phyloP scores from a whole-genome alignment of 805 yeast species.

The Tetrapisispora taiwanensis region DNA sequence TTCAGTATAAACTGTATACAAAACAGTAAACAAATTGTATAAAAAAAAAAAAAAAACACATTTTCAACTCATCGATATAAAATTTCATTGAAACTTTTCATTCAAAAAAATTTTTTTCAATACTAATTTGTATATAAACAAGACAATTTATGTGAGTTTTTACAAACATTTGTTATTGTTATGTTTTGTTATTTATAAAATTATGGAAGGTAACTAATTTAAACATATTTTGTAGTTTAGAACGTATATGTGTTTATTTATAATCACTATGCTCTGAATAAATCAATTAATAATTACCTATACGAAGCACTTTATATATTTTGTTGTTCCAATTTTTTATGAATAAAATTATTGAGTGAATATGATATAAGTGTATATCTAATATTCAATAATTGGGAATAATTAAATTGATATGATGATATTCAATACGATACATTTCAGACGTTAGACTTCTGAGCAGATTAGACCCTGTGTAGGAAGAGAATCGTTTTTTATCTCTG shows the following conservation, averaged over 20 bases:
- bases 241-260: too few species aligned
- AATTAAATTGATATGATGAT: constrained; percentile 2
- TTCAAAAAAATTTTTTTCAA: background rate
- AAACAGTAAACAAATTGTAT: too few species aligned
- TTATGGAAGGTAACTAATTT: too few species aligned
- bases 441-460: constrained; percentile 7
- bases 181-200: too few species aligned
- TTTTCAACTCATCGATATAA: too few species aligned
- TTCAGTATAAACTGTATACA: too few species aligned
- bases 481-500: constrained; percentile 1
- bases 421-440: constrained; percentile 8
- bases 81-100: background rate
- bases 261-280: too few species aligned
- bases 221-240: too few species aligned
- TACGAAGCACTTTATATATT: too few species aligned
- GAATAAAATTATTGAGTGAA: too few species aligned
- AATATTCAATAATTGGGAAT: background rate
- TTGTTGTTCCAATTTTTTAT: background rate
- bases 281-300: background rate
- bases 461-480: constrained; percentile 3
- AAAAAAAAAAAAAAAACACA: too few species aligned
- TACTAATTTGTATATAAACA: background rate
- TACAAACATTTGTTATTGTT: too few species aligned
- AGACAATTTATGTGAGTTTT: background rate
- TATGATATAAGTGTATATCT: background rate